These are phyloP conservation scores for Xylaria sp. DNA, from an alignment of 2,329 filamentous ascomycete genomes.

Conservation along the genomic window DNA sequence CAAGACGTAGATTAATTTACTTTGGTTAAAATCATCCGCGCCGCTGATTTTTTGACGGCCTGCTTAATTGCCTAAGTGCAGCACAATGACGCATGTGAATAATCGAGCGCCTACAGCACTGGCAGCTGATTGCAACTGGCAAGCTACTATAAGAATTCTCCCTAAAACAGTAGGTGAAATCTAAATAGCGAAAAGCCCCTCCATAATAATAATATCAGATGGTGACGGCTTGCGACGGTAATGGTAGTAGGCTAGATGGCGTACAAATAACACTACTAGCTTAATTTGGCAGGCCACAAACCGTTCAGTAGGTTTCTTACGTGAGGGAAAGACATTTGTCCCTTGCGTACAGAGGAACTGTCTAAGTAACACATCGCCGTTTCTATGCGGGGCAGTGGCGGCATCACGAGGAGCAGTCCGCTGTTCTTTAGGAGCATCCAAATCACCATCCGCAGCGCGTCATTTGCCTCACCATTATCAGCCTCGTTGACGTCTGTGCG, in stretches of 20 bases:
- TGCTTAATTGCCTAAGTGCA: neutral
- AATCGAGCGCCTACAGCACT: neutral
- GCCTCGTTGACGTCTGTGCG: slow-evolving; percentile 31
- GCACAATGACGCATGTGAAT: neutral
- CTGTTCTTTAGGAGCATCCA: slow-evolving; percentile 48
- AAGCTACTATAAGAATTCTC: neutral
- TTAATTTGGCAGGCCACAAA: slow-evolving; percentile 36
- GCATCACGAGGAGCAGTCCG: slow-evolving; percentile 46
- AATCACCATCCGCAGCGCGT: slow-evolving; percentile 46
- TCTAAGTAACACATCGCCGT: slow-evolving; percentile 24
- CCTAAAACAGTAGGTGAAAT: neutral
- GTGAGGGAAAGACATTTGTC: slow-evolving; percentile 13
- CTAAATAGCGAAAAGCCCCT: slow-evolving; percentile 3
- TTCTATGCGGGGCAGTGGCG: slow-evolving; percentile 45
- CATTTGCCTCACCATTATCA: slow-evolving; percentile 33
- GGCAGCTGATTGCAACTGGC: slow-evolving; percentile 8
- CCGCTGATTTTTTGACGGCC: neutral
- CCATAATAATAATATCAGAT: slow-evolving; percentile 11
- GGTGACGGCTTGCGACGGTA: slow-evolving; percentile 31
- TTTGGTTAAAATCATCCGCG: neutral
- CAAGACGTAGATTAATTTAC: neutral
- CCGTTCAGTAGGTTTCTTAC: neutral
- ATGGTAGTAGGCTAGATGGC: neutral
- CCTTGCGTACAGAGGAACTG: slow-evolving; percentile 7
- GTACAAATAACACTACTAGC: slow-evolving; percentile 26